These are phyloP conservation scores for Jaenimonas drosophilae DNA, from an alignment of 208 protist genomes.

Conservation along the genomic window DNA sequence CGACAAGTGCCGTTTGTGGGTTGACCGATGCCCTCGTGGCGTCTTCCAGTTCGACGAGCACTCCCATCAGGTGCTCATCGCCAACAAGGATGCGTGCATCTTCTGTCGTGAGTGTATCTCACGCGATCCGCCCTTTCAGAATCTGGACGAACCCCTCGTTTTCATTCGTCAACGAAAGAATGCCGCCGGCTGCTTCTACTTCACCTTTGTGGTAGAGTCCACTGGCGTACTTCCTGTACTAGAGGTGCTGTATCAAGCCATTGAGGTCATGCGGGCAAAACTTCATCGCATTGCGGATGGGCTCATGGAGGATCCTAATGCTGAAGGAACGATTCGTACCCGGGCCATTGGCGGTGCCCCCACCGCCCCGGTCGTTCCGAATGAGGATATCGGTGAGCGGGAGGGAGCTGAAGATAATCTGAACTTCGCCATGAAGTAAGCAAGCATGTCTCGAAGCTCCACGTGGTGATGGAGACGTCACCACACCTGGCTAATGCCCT, in stretches of 20 bases:
- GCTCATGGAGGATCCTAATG: slow-evolving; percentile 56
- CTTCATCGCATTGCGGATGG: slow-evolving; percentile 54
- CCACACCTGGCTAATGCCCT: too few species aligned
- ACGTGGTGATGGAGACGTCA: too few species aligned
- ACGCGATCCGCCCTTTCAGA: slow-evolving; percentile 61
- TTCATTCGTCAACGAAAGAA: slow-evolving; percentile 73
- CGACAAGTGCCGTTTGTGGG: slow-evolving; percentile 67
- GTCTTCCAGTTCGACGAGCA: slow-evolving; percentile 80
- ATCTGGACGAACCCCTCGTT: slow-evolving; percentile 75
- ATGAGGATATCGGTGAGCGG: slow-evolving; percentile 59
- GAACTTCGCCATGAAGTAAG: slow-evolving; percentile 80
- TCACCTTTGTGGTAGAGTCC: slow-evolving; percentile 88
- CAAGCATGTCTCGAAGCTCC: too few species aligned
- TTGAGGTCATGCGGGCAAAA: slow-evolving; percentile 77
- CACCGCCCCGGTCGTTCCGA: slow-evolving; percentile 72
- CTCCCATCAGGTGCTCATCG: slow-evolving; percentile 50
- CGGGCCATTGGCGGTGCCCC: slow-evolving; percentile 74
- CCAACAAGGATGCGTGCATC: slow-evolving; percentile 74
- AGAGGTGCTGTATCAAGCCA: slow-evolving; percentile 75
- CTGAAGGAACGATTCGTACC: slow-evolving; percentile 47
- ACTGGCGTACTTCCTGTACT: slow-evolving; percentile 82
- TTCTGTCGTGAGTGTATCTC: slow-evolving; percentile 92
- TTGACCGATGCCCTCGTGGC: slow-evolving; percentile 81
- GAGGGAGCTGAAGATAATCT: slow-evolving; percentile 79
- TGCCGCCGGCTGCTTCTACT: slow-evolving; percentile 70